phyloP scores from a whole-genome alignment of 2,329 filamentous ascomycete genomes.

The Phyllachora maydis region DNA sequence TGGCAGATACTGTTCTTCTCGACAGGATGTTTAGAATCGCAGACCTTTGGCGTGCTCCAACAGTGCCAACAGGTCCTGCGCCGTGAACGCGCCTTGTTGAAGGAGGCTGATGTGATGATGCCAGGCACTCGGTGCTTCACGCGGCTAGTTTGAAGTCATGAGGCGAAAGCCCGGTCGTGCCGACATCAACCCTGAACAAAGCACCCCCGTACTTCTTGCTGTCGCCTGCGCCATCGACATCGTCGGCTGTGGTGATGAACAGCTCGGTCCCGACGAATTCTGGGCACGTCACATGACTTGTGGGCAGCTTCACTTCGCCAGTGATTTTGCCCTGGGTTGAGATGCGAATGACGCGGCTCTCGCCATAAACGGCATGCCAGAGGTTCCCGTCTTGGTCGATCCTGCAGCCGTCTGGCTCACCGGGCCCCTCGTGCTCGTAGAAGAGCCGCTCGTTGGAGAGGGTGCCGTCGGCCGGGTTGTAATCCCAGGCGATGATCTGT shows the following conservation, averaged over 20 bases:
- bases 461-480: constrained; percentile 38
- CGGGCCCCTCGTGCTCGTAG: constrained; percentile 44
- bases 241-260: constrained; percentile 57
- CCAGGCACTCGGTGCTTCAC: neutral
- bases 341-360: constrained; percentile 54
- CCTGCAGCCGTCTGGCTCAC: constrained; percentile 66
- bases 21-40: neutral
- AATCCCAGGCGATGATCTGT: constrained; percentile 58
- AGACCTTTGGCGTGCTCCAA: neutral
- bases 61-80: neutral
- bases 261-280: constrained; percentile 58
- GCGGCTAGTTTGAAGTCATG: constrained; percentile 37
- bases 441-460: constrained; percentile 51
- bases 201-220: constrained; percentile 47
- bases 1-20: neutral
- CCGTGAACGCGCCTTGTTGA: neutral
- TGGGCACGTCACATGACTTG: constrained; percentile 60
- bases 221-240: constrained; percentile 44
- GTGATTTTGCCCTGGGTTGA: constrained; percentile 42
- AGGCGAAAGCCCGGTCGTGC: constrained; percentile 39
- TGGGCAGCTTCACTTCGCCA: constrained; percentile 58
- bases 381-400: constrained; percentile 71
- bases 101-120: neutral
- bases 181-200: constrained; percentile 60
- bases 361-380: constrained; percentile 77